Percentiles rank a stretch among this genome's conserved stretches.
Evolutionary conservation across 192 early-diverging fungal genomes (phyloP).

Genomic region (Podila horticola): DNA sequence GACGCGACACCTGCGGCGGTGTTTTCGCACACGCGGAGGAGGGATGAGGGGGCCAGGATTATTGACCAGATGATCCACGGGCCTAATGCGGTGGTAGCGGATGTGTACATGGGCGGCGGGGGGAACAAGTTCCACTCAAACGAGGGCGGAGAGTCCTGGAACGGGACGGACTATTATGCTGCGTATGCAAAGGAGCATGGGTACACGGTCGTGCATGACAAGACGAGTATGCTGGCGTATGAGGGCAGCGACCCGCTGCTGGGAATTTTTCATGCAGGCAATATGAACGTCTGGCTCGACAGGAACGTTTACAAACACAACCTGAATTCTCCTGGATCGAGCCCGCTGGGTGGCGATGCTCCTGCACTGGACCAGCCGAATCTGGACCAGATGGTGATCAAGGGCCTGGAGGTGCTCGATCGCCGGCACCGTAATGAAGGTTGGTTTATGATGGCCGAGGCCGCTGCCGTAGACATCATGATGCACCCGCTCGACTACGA

Average conservation of each 20-base stretch:
- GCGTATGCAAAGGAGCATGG: constrained; percentile 57
- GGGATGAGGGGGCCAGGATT: constrained; percentile 62
- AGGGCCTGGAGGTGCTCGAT: constrained; percentile 68
- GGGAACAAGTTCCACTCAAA: constrained; percentile 63
- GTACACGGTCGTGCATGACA: constrained; percentile 67
- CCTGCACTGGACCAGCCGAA: constrained; percentile 66
- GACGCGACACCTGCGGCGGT: constrained; percentile 76
- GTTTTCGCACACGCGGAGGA: constrained; percentile 65
- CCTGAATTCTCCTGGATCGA: constrained; percentile 47
- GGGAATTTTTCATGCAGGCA: constrained; percentile 65
- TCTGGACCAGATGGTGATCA: constrained; percentile 66
- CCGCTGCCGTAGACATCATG: constrained; percentile 70
- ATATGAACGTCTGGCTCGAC: constrained; percentile 76
- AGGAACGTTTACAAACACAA: constrained; percentile 65
- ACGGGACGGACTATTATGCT: constrained; percentile 62
- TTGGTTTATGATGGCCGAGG: constrained; percentile 74
- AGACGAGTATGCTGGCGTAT: constrained; percentile 53
- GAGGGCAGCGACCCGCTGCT: constrained; percentile 64
- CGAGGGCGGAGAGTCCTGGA: constrained; percentile 48
- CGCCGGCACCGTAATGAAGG: constrained; percentile 66
- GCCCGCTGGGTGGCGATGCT: constrained; percentile 52
- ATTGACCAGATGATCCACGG: constrained; percentile 68
- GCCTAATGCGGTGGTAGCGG: constrained; percentile 60
- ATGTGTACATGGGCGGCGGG: constrained; percentile 73
- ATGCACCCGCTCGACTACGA: constrained; percentile 71